A percentile compares a stretch with the other conserved stretches of the same genome.
These are phyloP conservation scores for Tylopilus balloui DNA, from an alignment of 768 basidiomycete genomes.

Conservation along the genomic window DNA sequence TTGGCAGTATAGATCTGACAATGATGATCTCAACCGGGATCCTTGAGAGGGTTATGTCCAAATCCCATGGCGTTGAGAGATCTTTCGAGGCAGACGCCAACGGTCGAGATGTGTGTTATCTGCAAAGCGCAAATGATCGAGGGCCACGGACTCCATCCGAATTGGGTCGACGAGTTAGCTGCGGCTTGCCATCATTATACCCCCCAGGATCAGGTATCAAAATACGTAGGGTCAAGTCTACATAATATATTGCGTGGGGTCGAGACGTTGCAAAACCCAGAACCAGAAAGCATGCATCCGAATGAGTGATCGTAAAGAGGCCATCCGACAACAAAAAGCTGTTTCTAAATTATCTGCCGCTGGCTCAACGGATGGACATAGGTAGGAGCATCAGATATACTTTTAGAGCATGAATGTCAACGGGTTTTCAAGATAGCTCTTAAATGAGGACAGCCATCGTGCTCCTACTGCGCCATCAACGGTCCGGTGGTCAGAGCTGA, in stretches of 20 bases:
- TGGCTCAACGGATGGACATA: neutral
- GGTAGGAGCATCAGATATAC: neutral
- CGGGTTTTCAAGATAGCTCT: constrained; percentile 94
- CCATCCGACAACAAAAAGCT: constrained; percentile 6
- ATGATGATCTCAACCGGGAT: constrained; percentile 29
- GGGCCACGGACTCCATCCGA: too few relatives aligned
- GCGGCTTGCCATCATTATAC: too few relatives aligned
- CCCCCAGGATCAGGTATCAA: too few relatives aligned
- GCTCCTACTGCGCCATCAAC: constrained; percentile 97
- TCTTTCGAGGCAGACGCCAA: constrained; percentile 17
- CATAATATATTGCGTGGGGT: constrained; percentile 8
- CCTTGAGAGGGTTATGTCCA: constrained; percentile 25
- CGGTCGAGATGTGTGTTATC: neutral
- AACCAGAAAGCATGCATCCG: constrained; percentile 14
- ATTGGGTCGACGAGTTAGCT: too few relatives aligned
- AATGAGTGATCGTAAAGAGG: constrained; percentile 19
- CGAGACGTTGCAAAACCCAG: neutral
- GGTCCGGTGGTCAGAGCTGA: constrained; percentile 92
- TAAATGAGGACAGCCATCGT: constrained; percentile 89
- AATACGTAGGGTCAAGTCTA: too few relatives aligned
- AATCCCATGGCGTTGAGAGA: constrained; percentile 18
- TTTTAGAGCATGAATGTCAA: constrained; percentile 91
- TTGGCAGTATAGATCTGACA: constrained; percentile 8
- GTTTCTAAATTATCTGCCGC: neutral
- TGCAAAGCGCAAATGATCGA: neutral